Evolutionary conservation across 352 stramenopile species (phyloP).

Genomic region (Globisporangium alternatum): DNA sequence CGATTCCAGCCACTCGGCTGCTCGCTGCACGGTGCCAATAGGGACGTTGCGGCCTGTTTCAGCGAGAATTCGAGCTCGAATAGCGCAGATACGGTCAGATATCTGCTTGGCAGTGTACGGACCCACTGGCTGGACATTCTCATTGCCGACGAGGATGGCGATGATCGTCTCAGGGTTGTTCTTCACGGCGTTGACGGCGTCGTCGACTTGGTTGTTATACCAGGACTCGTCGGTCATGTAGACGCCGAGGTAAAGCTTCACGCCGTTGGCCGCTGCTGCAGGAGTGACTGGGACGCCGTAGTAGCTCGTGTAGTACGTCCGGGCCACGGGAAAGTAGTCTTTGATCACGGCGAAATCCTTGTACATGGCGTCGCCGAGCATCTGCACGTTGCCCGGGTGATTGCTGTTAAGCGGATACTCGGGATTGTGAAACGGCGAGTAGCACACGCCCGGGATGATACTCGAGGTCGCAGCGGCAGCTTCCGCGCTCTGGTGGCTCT

Average conservation of each 20-base stretch:
- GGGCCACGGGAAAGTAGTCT: slow-evolving; percentile 50
- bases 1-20: slow-evolving; percentile 52
- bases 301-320: slow-evolving; percentile 80
- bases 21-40: slow-evolving; percentile 72
- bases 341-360: slow-evolving; percentile 71
- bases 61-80: slow-evolving; percentile 29
- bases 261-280: slow-evolving; percentile 34
- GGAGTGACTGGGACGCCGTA: slow-evolving; percentile 47
- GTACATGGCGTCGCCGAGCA: slow-evolving; percentile 50
- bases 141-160: slow-evolving; percentile 69
- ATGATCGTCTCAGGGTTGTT: slow-evolving; percentile 52
- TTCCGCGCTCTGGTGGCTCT: slow-evolving; percentile 11
- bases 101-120: slow-evolving; percentile 41
- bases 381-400: slow-evolving; percentile 18
- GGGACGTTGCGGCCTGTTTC: slow-evolving; percentile 36
- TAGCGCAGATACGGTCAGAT: slow-evolving; percentile 25
- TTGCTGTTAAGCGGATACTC: slow-evolving; percentile 59
- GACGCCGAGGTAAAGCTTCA: slow-evolving; percentile 71
- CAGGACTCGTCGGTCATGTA: slow-evolving; percentile 75
- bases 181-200: slow-evolving; percentile 42
- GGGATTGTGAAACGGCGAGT: slow-evolving; percentile 73
- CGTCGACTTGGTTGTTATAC: slow-evolving; percentile 47
- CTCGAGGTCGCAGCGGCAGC: slow-evolving; percentile 10
- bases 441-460: slow-evolving; percentile 50
- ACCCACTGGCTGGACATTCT: slow-evolving; percentile 58